phyloP scores from a whole-genome alignment of 1,139 yeast species.

The Geotrichum histeridarum region DNA sequence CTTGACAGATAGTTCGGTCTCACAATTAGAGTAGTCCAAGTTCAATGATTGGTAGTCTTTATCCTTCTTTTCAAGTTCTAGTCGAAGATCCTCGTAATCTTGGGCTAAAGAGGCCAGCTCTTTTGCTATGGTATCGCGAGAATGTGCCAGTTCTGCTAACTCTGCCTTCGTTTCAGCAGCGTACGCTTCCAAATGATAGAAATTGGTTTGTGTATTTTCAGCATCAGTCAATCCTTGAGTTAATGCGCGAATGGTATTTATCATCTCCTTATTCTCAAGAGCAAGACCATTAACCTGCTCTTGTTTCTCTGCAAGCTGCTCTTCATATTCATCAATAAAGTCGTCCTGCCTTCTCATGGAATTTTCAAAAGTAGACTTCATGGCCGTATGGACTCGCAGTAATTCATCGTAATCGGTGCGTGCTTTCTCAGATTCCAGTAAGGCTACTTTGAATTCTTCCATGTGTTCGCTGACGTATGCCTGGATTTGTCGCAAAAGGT shows the following conservation, averaged over 20 bases:
- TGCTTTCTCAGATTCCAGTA: not conserved
- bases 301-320: conserved; percentile 14
- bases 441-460: not conserved
- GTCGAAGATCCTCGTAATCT: conserved; percentile 1
- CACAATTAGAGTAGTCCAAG: conserved; percentile 13
- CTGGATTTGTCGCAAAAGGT: conserved; percentile 11
- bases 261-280: conserved; percentile 3
- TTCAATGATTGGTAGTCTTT: conserved; percentile 9
- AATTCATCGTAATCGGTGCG: conserved; percentile 11
- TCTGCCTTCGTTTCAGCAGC: conserved; percentile 7
- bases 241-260: conserved; percentile 5
- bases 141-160: not conserved
- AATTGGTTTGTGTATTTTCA: conserved; percentile 5
- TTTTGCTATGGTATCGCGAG: not conserved
- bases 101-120: not conserved
- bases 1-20: conserved; percentile 13
- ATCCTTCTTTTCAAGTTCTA: conserved; percentile 6
- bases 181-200: conserved; percentile 1
- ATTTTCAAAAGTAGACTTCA: conserved; percentile 5
- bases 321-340: conserved; percentile 8
- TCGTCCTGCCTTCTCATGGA: conserved; percentile 8
- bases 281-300: conserved; percentile 9
- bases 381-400: not conserved
- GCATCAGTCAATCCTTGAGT: conserved; percentile 9
- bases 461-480: not conserved